Conservation (phyloP, 2,329 filamentous ascomycete genomes). For the Parastagonospora avenae region DNA sequence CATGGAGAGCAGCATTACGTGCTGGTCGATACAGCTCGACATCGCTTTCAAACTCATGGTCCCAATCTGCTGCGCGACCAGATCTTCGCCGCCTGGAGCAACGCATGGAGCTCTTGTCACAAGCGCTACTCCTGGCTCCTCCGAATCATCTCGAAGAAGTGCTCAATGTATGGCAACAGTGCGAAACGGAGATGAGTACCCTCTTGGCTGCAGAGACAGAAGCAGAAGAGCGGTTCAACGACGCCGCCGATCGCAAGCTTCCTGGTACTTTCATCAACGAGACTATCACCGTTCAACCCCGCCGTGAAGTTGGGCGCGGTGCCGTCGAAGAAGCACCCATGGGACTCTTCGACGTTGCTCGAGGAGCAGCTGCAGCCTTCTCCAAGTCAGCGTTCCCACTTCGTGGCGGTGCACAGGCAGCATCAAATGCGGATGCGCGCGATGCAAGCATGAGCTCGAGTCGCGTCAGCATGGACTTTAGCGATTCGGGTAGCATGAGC, state of each 20-base stretch:
- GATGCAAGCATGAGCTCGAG: conserved; percentile 12
- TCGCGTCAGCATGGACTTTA: conserved; percentile 35
- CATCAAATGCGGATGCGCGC: conserved; percentile 4
- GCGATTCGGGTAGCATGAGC: conserved; percentile 46
- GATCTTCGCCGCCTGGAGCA: conserved; percentile 74
- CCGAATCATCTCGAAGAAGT: conserved; percentile 73
- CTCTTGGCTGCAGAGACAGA: conserved; percentile 70
- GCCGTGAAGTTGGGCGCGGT: conserved; percentile 49
- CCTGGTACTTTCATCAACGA: conserved; percentile 54
- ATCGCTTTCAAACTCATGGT: conserved; percentile 45
- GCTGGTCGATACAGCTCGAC: conserved; percentile 71
- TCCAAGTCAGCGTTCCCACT: conserved; percentile 55
- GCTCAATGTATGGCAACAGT: conserved; percentile 73
- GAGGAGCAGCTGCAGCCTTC: conserved; percentile 56
- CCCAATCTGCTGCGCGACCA: conserved; percentile 48
- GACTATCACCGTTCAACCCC: conserved; percentile 42
- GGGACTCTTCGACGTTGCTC: conserved; percentile 59
- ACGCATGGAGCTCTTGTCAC: conserved; percentile 77
- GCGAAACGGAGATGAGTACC: conserved; percentile 75
- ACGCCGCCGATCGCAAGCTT: conserved; percentile 63
- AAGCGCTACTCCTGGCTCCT: conserved; percentile 76
- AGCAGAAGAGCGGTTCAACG: conserved; percentile 73
- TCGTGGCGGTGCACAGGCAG: conserved; percentile 22
- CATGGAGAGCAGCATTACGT: conserved; percentile 78
- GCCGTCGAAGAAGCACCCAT: conserved; percentile 57